phyloP scores from a whole-genome alignment of 805 yeast genomes.

The Ogataea angusta region DNA sequence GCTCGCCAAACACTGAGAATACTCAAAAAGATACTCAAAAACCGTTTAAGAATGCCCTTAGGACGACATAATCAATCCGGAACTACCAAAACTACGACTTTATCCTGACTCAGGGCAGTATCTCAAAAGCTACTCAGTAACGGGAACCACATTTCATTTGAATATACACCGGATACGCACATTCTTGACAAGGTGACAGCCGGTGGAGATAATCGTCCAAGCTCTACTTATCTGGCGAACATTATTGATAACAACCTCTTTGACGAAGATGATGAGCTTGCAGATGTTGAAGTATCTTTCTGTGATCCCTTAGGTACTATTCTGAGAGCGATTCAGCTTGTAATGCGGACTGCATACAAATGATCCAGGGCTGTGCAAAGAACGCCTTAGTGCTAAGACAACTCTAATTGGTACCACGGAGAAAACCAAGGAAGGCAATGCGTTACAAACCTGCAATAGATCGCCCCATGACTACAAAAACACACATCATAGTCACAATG shows the following conservation, averaged over 20 bases:
- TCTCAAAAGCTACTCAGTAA: constrained; percentile 26
- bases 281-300: constrained; percentile 25
- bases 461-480: constrained; percentile 36
- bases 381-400: constrained; percentile 8
- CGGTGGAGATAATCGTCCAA: constrained; percentile 1
- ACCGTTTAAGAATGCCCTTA: too few species aligned
- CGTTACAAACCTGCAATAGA: constrained; percentile 19
- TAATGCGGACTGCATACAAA: too few species aligned
- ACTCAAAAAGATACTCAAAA: too few species aligned
- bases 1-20: too few species aligned
- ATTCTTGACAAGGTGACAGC: neutral
- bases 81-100: constrained; percentile 13
- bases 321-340: neutral
- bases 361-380: too few species aligned
- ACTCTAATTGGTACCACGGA: constrained; percentile 15
- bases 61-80: too few species aligned
- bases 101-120: constrained; percentile 30
- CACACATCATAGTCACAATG: constrained; percentile 24
- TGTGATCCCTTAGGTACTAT: constrained; percentile 16
- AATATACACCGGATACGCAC: neutral
- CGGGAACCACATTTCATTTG: constrained; percentile 5
- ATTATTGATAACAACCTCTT: constrained; percentile 19
- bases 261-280: constrained; percentile 23
- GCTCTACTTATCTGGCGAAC: constrained; percentile 11
- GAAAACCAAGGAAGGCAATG: constrained; percentile 16